Evolutionary conservation across 371 early-diverging fungal genomes (phyloP), one percentile per base, ranked within the genome.

Genomic region (Blakeslea trispora): DNA sequence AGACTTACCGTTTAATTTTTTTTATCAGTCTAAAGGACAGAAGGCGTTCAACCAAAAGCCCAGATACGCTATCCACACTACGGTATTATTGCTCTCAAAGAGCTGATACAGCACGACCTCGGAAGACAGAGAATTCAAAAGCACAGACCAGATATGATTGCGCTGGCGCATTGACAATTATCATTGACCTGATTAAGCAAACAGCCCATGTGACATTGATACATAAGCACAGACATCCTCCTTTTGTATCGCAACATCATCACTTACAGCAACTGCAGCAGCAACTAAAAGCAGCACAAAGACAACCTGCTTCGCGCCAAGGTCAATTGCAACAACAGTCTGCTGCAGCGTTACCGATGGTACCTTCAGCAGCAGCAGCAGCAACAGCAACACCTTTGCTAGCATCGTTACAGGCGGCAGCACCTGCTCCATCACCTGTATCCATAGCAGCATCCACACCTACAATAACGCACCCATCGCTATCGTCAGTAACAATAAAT

Each of bases 31-130:
- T 78, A 17, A 78, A 78, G 50, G 79, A 78, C 63, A 71, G 73
- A n/a, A 63, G 79, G 31, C 64, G 71, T 23, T 74, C 75, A 2
- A 78, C 75, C 28, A 74, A 73, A 42, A 70, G 67, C 15, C 79
- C 79, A 13, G 72, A 75, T 21, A 78, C 75, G 0, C 40, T 73
- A 31, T 75, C 79, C 1, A 78, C 79, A 0, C 53, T 78, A 32
- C 65, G 79, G 45, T 78, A 78, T 34, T 78, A 78, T 32, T 78
- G 79, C 41, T 78, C 79, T 24, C 79, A 78, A 46, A 60, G 79
- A 37, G 63, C 68, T 0, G 79, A 78, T 47, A 78, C 73, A 9
- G 75, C 73, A 31, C 74, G 75, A 45, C 79, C 72, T 15, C 57
- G 79, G 45, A 78, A 78, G 53, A 66, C 64, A 11, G 79, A 78